phyloP scores from a whole-genome alignment of 805 yeast genomes.

The Saccharomycopsis capsularis region DNA sequence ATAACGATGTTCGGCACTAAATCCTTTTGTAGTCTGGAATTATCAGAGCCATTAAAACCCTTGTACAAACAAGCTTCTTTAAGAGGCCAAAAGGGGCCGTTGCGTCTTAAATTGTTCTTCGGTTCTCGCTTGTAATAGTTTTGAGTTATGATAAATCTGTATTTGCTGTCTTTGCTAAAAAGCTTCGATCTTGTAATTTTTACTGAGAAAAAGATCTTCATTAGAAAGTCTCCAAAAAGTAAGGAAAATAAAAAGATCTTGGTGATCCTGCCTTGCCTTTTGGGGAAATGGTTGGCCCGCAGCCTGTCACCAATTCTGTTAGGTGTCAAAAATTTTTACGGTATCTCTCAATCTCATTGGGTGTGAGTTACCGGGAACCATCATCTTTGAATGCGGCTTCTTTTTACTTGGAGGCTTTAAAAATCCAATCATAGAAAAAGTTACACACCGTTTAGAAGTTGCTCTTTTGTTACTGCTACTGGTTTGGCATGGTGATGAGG shows the following conservation, averaged over 20 bases:
- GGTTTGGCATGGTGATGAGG: too few species aligned
- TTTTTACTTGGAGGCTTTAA: neutral
- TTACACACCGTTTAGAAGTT: neutral
- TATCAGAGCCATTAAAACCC: constrained; percentile 51
- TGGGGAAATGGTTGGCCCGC: neutral
- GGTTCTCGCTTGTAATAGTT: constrained; percentile 30
- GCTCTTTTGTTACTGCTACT: too few species aligned
- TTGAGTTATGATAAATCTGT: constrained; percentile 23
- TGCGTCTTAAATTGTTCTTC: constrained; percentile 40
- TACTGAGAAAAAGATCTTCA: constrained; percentile 26
- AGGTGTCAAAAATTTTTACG: too few species aligned
- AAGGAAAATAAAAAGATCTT: constrained; percentile 50
- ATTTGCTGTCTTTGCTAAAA: constrained; percentile 18
- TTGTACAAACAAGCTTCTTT: constrained; percentile 58
- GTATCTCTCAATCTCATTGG: neutral
- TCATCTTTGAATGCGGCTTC: neutral
- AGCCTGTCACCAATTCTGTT: neutral
- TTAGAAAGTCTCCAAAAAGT: constrained; percentile 47
- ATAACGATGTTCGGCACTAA: constrained; percentile 44
- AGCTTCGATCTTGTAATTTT: constrained; percentile 21
- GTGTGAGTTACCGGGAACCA: neutral
- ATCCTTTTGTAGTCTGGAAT: constrained; percentile 56
- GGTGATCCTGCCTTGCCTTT: too few species aligned
- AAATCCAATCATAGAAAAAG: too few species aligned
- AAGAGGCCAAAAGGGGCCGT: constrained; percentile 49